Evolutionary conservation across 768 basidiomycete genomes (phyloP), one percentile per base, ranked within the genome.

Genomic region (Mycena polygramma): DNA sequence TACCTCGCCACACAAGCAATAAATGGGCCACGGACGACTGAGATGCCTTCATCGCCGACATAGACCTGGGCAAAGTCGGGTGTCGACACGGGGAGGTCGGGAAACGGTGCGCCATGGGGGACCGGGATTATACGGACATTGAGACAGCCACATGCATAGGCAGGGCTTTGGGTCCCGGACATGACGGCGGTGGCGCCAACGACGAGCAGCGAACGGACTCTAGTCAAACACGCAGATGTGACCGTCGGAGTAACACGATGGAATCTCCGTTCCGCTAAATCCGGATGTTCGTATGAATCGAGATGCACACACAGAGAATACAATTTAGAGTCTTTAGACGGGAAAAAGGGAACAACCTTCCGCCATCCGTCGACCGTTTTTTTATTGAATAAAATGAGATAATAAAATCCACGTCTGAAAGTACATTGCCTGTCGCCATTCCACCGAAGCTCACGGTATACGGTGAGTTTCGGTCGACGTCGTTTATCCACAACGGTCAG

Each of bases 141-240:
- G 68, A 94, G 87, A 74, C 93, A 94, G 77, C 82, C 86, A 79
- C 93, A 94, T 63, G 92, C 84, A 80, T 85, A 89, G 43, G 71
- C 71, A 30, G 81, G 62, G 73, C 57, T 68, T 68, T 26, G 22
- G 46, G 66, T n/a, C 48, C 73, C 72, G 26, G 69, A 66, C 70
- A 63, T 68, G 55, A 66, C 57, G 26, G 49, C 17, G 36, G 49
- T 41, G 77, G 69, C 71, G 65, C 58, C 69, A 48, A 52, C 54
- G 57, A 36, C 59, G 37, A 53, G 24, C 37, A 67, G 20, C 24
- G 24, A 67, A 58, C 45, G 14, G 41, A 36, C 37, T 46, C 24
- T 45, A 67, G 49, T 41, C 46, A 51, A 57, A 22, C 24, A 30
- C 55, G 49, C 58, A 48, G 19, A 48, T 54, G 36, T 55, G 36